Conservation (phyloP, 164 flowering plant species). For the Vitis cinerea region DNA sequence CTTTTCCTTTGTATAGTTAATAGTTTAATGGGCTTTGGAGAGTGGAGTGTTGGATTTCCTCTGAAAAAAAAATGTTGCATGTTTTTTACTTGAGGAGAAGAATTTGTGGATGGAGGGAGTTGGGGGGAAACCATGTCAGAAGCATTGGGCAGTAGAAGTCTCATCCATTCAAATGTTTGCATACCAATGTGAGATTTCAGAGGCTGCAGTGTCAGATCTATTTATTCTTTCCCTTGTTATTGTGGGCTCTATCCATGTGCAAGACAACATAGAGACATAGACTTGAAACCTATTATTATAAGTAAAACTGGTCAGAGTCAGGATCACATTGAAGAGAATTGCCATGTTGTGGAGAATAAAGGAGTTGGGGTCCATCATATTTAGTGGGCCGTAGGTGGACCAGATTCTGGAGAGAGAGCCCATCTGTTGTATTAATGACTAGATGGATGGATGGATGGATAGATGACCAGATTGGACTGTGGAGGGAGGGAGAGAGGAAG, state of each 20-base stretch:
- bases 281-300: background rate
- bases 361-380: constrained; percentile 27
- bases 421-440: constrained; percentile 8
- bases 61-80: background rate
- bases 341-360: constrained; percentile 10
- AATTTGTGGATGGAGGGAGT: background rate
- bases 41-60: constrained; percentile 2
- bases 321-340: constrained; percentile 11
- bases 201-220: background rate
- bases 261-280: constrained; percentile 28
- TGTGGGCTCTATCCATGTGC: constrained; percentile 47
- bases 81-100: constrained; percentile 5
- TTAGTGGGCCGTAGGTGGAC: constrained; percentile 29
- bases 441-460: background rate
- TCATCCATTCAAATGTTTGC: constrained; percentile 6
- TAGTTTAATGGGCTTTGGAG: background rate
- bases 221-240: background rate
- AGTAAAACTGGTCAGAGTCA: constrained; percentile 4
- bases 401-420: constrained; percentile 13
- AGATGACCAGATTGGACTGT: constrained; percentile 1
- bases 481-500: constrained; percentile 14
- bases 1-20: background rate
- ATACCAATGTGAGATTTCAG: background rate
- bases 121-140: background rate
- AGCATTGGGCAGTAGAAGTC: constrained; percentile 5